phyloP scores from a whole-genome alignment of 2,329 filamentous ascomycete species.

The Hypoxylon sp. region DNA sequence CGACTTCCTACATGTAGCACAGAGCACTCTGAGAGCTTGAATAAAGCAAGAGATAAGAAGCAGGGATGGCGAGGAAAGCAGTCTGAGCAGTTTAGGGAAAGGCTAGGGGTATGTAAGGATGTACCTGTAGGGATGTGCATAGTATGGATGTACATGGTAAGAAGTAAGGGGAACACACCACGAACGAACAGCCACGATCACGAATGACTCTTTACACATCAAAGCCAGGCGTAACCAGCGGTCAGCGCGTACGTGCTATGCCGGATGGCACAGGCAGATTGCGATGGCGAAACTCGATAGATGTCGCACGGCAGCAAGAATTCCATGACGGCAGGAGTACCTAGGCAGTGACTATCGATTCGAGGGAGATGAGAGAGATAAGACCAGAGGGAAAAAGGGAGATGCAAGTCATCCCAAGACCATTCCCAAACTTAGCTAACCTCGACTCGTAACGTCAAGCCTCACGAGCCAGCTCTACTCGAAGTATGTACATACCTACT shows the following conservation, averaged over 20 bases:
- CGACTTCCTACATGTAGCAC: no score
- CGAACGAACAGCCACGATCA: slow-evolving; percentile 30
- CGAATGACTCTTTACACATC: slow-evolving; percentile 20
- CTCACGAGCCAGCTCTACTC: no score
- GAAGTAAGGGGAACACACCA: slow-evolving; percentile 30
- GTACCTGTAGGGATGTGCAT: no score
- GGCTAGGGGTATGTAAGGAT: no score
- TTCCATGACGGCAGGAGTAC: slow-evolving; percentile 12
- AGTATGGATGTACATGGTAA: slow-evolving; percentile 14
- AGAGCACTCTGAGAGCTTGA: no score
- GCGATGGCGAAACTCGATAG: neutral
- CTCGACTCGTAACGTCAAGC: neutral
- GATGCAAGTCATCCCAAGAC: slow-evolving; percentile 6
- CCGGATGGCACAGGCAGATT: neutral
- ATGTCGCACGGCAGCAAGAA: slow-evolving; percentile 5
- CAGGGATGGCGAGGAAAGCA: slow-evolving; percentile 27
- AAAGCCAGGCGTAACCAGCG: slow-evolving; percentile 14
- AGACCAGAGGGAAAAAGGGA: neutral
- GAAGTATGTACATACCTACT: no score
- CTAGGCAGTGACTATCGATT: neutral
- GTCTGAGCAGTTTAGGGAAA: slow-evolving; percentile 26
- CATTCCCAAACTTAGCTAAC: neutral
- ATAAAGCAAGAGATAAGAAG: no score
- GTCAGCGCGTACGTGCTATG: neutral
- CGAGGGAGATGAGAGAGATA: slow-evolving; percentile 2